Evolutionary conservation across 106 monocot genomes (phyloP).

Genomic region (Dioscorea alata): DNA sequence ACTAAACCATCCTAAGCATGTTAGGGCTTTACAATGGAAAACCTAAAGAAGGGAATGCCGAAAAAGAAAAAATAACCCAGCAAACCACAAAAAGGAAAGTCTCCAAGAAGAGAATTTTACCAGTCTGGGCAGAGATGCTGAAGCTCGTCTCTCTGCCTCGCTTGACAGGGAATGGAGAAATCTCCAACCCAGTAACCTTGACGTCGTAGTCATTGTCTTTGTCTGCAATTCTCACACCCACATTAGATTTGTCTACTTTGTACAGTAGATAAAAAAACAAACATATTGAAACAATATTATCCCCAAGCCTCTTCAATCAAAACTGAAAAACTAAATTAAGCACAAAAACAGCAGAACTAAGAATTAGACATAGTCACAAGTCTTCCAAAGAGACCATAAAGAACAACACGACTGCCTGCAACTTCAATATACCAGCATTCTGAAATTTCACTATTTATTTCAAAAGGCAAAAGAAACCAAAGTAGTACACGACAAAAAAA

Average conservation of each 20-base stretch:
- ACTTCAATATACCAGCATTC: too few relatives aligned
- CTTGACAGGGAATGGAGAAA: constrained; percentile 25
- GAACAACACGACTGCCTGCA: not conserved
- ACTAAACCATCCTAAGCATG: too few relatives aligned
- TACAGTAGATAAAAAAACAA: too few relatives aligned
- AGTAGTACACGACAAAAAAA: too few relatives aligned
- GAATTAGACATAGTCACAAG: not conserved
- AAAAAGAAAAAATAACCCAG: not conserved
- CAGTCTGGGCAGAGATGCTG: constrained; percentile 33
- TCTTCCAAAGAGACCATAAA: not conserved
- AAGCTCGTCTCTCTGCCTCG: constrained; percentile 27
- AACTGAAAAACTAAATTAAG: not conserved
- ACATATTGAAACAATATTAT: too few relatives aligned
- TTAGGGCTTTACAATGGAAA: too few relatives aligned
- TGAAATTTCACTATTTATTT: too few relatives aligned
- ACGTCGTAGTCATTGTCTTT: constrained; percentile 15
- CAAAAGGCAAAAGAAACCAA: too few relatives aligned
- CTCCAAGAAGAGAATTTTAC: constrained; percentile 8
- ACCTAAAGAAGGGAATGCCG: too few relatives aligned
- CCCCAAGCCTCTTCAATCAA: not conserved
- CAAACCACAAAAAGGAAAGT: not conserved
- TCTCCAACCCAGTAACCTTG: constrained; percentile 20
- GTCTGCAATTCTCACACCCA: constrained; percentile 5
- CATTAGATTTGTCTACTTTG: not conserved
- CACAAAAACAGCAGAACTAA: not conserved